Evolutionary conservation across 148 eudicot species (phyloP), one percentile per base, ranked within the genome.

Genomic region (Camellia lanceoleosa): DNA sequence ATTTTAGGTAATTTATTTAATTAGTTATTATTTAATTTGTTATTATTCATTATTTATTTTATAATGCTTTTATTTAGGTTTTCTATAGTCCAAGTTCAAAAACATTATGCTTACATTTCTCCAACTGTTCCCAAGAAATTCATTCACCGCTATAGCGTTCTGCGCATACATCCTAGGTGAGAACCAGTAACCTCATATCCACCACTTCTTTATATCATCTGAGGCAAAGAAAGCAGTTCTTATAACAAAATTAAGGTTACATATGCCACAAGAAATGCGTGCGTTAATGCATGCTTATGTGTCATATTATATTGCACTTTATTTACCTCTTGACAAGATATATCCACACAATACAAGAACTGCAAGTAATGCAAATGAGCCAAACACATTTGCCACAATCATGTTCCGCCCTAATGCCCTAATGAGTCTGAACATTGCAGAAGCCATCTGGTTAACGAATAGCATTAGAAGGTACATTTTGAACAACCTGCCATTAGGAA

Each of bases 101-200:
- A 41, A 79, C 59, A 51, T 4, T 13, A 8, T n/a, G 55, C 90
- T 80, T 84, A 84, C 86, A 7, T 80, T 60, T 71, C 73, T 85
- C 95, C 95, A 92, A 78, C 93, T 92, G 54, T 87, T 87, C 38
- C 93, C 90, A 19, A 84, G 89, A 78, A 90, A 88, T 78, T 89
- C 91, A 73, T 91, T 91, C 55, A 88, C 94, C 30, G 84, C 80
- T 20, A 91, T 74, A 41, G 92, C 92, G 80, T 85, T 91, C 56
- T 91, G 88, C 14, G 75, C 91, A 76, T 91, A 89, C 85, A 67
- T 88, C 83, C 89, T 13, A 11, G 94, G 92, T 54, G 92, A 89
- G 52, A 81, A 49, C 89, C 89, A 88, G 71, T 91, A 88, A 71
- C 91, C 94, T 92, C 94, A 89, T 75, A 82, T 78, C 94, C 92